These are phyloP conservation scores for Triglochin maritima DNA, from an alignment of 106 monocot genomes.

Conservation along the genomic window DNA sequence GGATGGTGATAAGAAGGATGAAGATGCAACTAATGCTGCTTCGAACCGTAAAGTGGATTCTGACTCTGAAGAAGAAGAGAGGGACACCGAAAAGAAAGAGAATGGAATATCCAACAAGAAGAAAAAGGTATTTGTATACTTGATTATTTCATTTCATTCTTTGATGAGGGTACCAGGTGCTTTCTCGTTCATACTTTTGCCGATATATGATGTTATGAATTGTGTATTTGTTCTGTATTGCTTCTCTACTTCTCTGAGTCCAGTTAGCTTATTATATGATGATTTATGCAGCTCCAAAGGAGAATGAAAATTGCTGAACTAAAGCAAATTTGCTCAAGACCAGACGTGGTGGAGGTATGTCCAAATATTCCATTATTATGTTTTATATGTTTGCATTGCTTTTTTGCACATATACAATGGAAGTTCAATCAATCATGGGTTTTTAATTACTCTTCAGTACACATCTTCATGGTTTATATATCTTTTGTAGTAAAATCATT, in stretches of 20 bases:
- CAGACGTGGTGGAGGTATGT: conserved; percentile 97
- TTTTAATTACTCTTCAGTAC: too few relatives aligned
- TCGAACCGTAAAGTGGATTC: conserved; percentile 50
- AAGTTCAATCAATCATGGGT: too few relatives aligned
- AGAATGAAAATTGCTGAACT: conserved; percentile 99
- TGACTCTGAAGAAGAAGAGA: conserved; percentile 83
- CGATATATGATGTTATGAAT: too few relatives aligned
- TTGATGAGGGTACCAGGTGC: too few relatives aligned
- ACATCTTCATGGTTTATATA: too few relatives aligned
- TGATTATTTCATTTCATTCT: too few relatives aligned
- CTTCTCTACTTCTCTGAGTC: too few relatives aligned
- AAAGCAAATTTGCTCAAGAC: conserved; percentile 82
- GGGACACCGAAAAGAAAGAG: conserved; percentile 62
- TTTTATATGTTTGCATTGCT: not conserved
- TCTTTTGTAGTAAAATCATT: too few relatives aligned
- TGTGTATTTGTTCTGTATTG: too few relatives aligned
- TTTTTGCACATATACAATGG: not conserved
- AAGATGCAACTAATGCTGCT: conserved; percentile 40
- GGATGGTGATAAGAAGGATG: conserved; percentile 57
- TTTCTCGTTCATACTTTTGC: too few relatives aligned
- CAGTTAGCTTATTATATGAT: too few relatives aligned
- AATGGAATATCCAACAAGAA: conserved; percentile 82
- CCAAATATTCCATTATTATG: not conserved
- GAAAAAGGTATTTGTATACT: conserved; percentile 58
- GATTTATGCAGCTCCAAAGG: conserved; percentile 60